A percentile compares a stretch with the other conserved stretches of the same genome.
Evolutionary conservation across 768 basidiomycete species (phyloP).

Genomic region (Amanita muscaria): DNA sequence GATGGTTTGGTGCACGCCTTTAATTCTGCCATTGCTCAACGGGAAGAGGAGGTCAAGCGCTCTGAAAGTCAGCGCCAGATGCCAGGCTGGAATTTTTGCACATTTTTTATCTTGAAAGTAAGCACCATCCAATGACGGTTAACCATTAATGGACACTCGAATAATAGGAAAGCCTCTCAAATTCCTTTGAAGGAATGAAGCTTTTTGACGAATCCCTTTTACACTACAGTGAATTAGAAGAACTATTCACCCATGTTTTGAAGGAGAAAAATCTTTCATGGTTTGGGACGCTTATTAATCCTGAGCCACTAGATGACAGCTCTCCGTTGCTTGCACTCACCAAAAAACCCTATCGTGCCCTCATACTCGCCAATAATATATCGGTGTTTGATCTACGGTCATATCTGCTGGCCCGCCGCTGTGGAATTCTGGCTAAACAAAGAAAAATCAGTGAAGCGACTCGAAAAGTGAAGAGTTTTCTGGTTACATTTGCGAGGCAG

Average conservation of each 20-base stretch:
- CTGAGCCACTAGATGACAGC: slow-evolving; percentile 65
- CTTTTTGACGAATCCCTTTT: slow-evolving; percentile 83
- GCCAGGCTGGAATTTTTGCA: slow-evolving; percentile 99
- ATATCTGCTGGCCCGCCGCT: slow-evolving; percentile 86
- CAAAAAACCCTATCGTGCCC: slow-evolving; percentile 81
- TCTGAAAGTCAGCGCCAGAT: slow-evolving; percentile 85
- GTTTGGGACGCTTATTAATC: slow-evolving; percentile 82
- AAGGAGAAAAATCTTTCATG: slow-evolving; percentile 82
- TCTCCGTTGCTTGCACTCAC: slow-evolving; percentile 66
- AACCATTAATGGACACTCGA: slow-evolving; percentile 14
- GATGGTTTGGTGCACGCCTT: slow-evolving; percentile 83
- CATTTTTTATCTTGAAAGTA: slow-evolving; percentile 93
- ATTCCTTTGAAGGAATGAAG: slow-evolving; percentile 84
- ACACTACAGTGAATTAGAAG: slow-evolving; percentile 89
- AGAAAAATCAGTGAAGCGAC: slow-evolving; percentile 64
- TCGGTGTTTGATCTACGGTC: slow-evolving; percentile 90
- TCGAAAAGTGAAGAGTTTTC: slow-evolving; percentile 62
- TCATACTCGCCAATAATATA: slow-evolving; percentile 85
- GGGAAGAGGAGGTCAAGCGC: slow-evolving; percentile 86
- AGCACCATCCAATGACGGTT: neutral
- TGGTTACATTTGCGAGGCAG: slow-evolving; percentile 66
- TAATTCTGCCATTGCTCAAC: slow-evolving; percentile 63
- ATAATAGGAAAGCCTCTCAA: slow-evolving; percentile 85
- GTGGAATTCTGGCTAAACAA: slow-evolving; percentile 61
- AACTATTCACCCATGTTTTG: slow-evolving; percentile 64